A percentile compares a stretch with the other conserved stretches of the same genome.
Conservation (phyloP, 108 stramenopile species). For the Fistulifera solaris region DNA sequence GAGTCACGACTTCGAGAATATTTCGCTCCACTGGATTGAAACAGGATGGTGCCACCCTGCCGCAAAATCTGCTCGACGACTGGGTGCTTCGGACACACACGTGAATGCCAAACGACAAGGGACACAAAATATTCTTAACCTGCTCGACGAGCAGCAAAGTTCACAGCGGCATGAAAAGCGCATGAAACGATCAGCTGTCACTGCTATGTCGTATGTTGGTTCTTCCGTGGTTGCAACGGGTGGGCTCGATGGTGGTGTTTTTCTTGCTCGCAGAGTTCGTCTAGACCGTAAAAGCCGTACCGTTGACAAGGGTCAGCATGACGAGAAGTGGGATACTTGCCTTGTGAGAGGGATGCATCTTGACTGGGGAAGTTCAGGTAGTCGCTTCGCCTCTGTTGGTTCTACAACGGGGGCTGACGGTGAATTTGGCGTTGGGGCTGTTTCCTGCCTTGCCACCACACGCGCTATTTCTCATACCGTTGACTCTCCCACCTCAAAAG, state of each 20-base stretch:
- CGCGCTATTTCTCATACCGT: not conserved
- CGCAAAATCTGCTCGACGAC: slow-evolving; percentile 16
- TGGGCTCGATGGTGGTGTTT: slow-evolving; percentile 78
- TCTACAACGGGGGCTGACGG: slow-evolving; percentile 28
- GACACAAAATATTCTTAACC: not conserved
- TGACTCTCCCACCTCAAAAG: not conserved
- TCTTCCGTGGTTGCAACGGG: slow-evolving; percentile 64
- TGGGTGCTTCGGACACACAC: not conserved
- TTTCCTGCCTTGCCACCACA: slow-evolving; percentile 62
- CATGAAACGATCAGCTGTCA: slow-evolving; percentile 60
- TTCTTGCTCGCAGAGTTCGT: slow-evolving; percentile 65
- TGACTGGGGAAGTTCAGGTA: slow-evolving; percentile 68
- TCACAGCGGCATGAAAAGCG: slow-evolving; percentile 9
- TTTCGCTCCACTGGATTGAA: slow-evolving; percentile 24
- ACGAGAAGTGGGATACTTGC: slow-evolving; percentile 7
- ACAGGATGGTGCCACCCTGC: slow-evolving; percentile 66
- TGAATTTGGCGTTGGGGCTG: slow-evolving; percentile 66
- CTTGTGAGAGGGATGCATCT: slow-evolving; percentile 57
- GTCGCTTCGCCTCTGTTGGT: slow-evolving; percentile 23
- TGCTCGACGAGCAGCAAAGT: slow-evolving; percentile 5
- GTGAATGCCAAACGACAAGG: not conserved
- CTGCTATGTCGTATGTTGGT: slow-evolving; percentile 71
- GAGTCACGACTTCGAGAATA: not conserved
- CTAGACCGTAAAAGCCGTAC: too few relatives aligned
- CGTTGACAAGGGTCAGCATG: slow-evolving; percentile 17